Base-by-base conservation (phyloP, 495 filamentous ascomycete genomes). In the Terfezia claveryi region DNA sequence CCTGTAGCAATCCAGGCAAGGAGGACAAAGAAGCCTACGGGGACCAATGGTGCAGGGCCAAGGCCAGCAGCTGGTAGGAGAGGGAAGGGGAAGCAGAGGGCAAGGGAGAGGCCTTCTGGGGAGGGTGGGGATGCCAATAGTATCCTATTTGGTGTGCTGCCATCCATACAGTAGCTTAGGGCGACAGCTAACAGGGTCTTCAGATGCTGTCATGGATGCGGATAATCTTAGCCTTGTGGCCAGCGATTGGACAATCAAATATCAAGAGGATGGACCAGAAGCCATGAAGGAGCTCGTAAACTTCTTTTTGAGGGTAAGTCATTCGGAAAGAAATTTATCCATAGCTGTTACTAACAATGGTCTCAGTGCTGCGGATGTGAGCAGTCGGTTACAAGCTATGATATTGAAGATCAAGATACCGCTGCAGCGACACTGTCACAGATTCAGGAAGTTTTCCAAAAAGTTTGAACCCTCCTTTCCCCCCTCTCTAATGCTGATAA, bases 251-350 rank as follows among this genome's bases (percentile, higher is more conserved):
- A 73, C 87, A 52, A 68, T 74, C 36, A 73, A 73, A 60, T 96
- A 89, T 70, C 72, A 81, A 53, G 70, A 75, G 37, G 68, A 89
- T 60, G 76, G 80, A 52, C 65, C 75, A 2, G 69, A 70, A 36
- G 84, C 85, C 7, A 74, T 94, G 66, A 77, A 79, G 10, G 85
- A 93, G 41, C 68, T 98, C 58, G 75, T 98, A 54, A 96, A 93
- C 64, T 87, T 93, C 61, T 79, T 94, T 20, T 71, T 98, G 4
- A 77, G 80, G 63, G 82, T 57, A 56, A 37, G 50, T 14, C 12
- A 16, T n/a, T 27, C 23, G 14, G 49, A 23, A 14, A 59, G 23
- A 38, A 38, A 50, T 20, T 23, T 46, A 20, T 5, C 41, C 27
- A 32, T 50, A 57, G 14, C 37, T 10, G 1, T 10, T 12, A 57